Evolutionary conservation across 768 basidiomycete genomes (phyloP).

Genomic region (Macrocybe gigantea): DNA sequence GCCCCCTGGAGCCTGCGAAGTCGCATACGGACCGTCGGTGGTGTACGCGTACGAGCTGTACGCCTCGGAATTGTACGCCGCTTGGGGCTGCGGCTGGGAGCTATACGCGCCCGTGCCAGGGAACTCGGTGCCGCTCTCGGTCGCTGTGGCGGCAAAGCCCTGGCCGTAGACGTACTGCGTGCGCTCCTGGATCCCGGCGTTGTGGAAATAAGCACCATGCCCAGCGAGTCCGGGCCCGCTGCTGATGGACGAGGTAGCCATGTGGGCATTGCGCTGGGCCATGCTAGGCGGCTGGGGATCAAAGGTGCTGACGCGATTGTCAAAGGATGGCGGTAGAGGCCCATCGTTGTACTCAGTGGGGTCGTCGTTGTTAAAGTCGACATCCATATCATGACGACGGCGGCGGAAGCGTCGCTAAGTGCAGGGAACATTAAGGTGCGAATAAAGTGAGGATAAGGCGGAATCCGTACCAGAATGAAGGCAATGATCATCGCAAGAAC

Average conservation of each 20-base stretch:
- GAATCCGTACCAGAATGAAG: slow-evolving; percentile 32
- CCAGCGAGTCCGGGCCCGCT: slow-evolving; percentile 33
- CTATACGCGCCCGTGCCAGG: slow-evolving; percentile 27
- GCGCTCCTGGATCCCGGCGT: slow-evolving; percentile 31
- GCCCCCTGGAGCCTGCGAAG: slow-evolving; percentile 9
- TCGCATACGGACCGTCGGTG: slow-evolving; percentile 24
- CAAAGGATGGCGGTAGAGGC: slow-evolving; percentile 4
- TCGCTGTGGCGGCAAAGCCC: slow-evolving; percentile 13
- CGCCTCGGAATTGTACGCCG: slow-evolving; percentile 34
- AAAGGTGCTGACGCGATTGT: slow-evolving; percentile 19
- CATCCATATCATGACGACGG: slow-evolving; percentile 19
- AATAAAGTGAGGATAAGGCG: not conserved
- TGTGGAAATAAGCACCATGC: slow-evolving; percentile 27
- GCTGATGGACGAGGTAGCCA: slow-evolving; percentile 15
- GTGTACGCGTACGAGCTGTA: slow-evolving; percentile 38
- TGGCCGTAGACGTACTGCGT: slow-evolving; percentile 36
- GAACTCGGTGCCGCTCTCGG: slow-evolving; percentile 19
- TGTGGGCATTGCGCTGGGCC: slow-evolving; percentile 11
- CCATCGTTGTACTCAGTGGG: not conserved
- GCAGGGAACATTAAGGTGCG: slow-evolving; percentile 3
- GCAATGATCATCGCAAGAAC: slow-evolving; percentile 30
- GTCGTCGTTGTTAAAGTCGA: slow-evolving; percentile 29
- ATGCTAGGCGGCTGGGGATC: slow-evolving; percentile 18
- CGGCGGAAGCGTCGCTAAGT: slow-evolving; percentile 32
- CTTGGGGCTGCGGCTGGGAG: slow-evolving; percentile 32